Base-by-base conservation (phyloP, 371 early-diverging fungal genomes). In the Zopfochytrium polystomum region DNA sequence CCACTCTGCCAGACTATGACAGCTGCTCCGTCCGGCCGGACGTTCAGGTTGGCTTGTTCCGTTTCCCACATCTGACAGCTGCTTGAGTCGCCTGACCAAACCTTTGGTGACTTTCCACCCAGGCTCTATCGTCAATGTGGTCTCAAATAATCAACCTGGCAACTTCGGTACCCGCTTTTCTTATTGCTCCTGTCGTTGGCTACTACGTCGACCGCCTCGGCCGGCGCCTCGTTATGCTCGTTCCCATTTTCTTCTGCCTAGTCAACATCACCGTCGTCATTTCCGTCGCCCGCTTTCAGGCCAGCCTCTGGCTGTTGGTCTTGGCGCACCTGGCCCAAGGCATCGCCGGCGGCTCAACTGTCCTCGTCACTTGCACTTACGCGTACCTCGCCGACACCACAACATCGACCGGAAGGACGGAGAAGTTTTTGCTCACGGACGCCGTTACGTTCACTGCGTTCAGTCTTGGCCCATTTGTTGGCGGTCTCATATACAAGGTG, bases 341-440 rank as follows among this genome's bases (percentile, higher is more conserved):
- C 0, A 35, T 58, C 43, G 32, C 66, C 52, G 73, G 73, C 18
- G 61, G 61, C 11, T 47, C 18, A 27, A 26, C 56, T 7, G 52
- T 50, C 20, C 23, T 66, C 3, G 25, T 48, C 0, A 61, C 61
- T 9, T 55, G 58, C 23, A 54, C 52, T 1, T 71, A 59, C 46
- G 52, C 67, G 0, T 72, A 63, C 44, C 26, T 72, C 42, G 69
- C 66, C 15, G 73, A 72, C 46, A 53, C 58, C 2, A 58, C 54
- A 11, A n/a, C 30, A 1, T 25, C 57, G 3, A 35, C 44, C 9
- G 30, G 22, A 20, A 31, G 69, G 23, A 65, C 61, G 20, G 18
- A 58, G 38, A 61, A 55, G 25, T 72, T 72, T 53, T 42, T 66
- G 35, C 6, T 56, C 3, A 42, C 52, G n/a, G 73, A 72, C 31